Evolutionary conservation across 2,329 filamentous ascomycete species (phyloP).

Genomic region (Fusarium sp.): DNA sequence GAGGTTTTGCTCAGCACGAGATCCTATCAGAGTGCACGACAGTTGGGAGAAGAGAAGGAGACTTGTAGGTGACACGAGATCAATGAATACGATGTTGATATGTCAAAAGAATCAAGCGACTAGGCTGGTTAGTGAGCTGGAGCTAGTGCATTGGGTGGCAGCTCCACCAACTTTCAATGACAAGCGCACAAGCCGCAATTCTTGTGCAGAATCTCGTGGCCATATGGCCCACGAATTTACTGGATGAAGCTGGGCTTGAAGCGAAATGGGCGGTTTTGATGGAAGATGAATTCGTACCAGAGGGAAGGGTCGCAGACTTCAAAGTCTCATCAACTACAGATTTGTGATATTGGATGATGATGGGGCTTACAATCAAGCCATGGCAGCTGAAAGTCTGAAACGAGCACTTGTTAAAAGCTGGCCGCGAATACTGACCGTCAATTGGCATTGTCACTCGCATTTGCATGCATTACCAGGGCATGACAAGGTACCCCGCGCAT

Average conservation of each 20-base stretch:
- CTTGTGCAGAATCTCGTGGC: slow-evolving; percentile 4
- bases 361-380: slow-evolving; percentile 1
- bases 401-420: background rate
- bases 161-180: slow-evolving; percentile 18
- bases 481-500: slow-evolving; percentile 17
- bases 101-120: slow-evolving; percentile 13
- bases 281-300: background rate
- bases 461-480: background rate
- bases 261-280: background rate
- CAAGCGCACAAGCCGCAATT: background rate
- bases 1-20: background rate
- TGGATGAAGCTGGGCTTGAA: slow-evolving; percentile 4
- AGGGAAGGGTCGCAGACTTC: background rate
- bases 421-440: background rate
- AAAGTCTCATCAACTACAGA: background rate
- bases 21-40: background rate
- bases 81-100: slow-evolving; percentile 37
- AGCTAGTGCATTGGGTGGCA: background rate
- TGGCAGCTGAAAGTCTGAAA: slow-evolving; percentile 24
- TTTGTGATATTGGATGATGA: background rate
- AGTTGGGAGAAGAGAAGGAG: slow-evolving; percentile 13
- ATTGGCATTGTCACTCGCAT: background rate
- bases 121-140: slow-evolving; percentile 2
- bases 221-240: background rate
- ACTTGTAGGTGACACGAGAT: slow-evolving; percentile 38